Conservation (phyloP, 495 filamentous ascomycete genomes). For the Astrothelium macrocarpum region DNA sequence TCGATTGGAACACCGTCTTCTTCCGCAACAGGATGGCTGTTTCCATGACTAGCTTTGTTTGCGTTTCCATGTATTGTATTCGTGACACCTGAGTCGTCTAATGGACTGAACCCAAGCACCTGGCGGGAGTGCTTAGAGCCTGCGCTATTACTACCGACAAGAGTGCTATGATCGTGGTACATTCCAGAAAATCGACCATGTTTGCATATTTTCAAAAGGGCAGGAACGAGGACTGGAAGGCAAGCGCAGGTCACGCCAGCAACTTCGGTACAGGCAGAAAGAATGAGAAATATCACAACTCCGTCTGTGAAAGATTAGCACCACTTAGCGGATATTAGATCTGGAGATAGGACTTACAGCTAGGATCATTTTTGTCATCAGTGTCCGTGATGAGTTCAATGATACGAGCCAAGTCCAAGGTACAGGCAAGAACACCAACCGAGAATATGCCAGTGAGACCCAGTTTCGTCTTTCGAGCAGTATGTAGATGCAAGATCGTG, state of each 20-base stretch:
- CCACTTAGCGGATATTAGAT: neutral
- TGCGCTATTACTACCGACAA: neutral
- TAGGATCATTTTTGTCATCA: slow-evolving; percentile 26
- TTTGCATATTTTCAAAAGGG: neutral
- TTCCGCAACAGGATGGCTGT: neutral
- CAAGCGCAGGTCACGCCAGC: neutral
- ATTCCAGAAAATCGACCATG: neutral
- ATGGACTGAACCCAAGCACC: neutral
- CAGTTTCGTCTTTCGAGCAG: slow-evolving; percentile 25
- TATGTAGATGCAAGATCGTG: slow-evolving; percentile 24
- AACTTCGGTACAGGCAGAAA: neutral
- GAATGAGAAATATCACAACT: neutral
- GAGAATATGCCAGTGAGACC: slow-evolving; percentile 29
- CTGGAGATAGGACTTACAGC: slow-evolving; percentile 20
- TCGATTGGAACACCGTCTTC: neutral
- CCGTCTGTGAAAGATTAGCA: neutral
- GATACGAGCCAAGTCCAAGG: slow-evolving; percentile 22
- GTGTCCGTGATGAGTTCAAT: slow-evolving; percentile 23
- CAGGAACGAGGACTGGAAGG: neutral
- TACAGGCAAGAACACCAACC: slow-evolving; percentile 15
- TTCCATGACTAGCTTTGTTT: neutral
- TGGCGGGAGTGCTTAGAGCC: neutral
- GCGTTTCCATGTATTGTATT: neutral
- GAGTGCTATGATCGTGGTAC: neutral
- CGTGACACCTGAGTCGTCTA: neutral